Evolutionary conservation across 1,284 basidiomycete species (phyloP).

Genomic region (Tylopilus sp.): DNA sequence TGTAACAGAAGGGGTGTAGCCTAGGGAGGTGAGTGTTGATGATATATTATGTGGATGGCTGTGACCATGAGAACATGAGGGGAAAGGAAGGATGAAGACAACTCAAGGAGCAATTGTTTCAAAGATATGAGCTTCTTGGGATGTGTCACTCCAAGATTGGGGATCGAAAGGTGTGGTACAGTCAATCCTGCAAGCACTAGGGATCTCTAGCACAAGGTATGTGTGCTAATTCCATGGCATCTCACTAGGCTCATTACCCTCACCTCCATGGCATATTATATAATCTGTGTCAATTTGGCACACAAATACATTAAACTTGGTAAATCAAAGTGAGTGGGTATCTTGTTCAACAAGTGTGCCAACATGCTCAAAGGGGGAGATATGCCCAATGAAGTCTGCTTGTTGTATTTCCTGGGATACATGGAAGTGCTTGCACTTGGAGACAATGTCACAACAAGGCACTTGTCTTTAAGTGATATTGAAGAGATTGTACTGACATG

Average conservation of each 20-base stretch:
- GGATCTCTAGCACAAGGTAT: conserved; percentile 60
- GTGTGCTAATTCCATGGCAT: background rate
- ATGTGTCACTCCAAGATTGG: conserved; percentile 76
- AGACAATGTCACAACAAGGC: conserved; percentile 73
- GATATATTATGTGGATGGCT: too few relatives aligned
- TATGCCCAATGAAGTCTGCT: conserved; percentile 57
- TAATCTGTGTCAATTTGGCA: conserved; percentile 72
- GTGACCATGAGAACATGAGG: too few relatives aligned
- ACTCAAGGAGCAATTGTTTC: too few relatives aligned
- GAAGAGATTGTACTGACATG: background rate
- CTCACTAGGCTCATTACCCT: background rate
- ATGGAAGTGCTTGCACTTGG: conserved; percentile 68
- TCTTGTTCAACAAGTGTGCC: conserved; percentile 66
- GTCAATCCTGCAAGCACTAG: too few relatives aligned
- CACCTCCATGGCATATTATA: conserved; percentile 61
- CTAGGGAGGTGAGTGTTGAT: too few relatives aligned
- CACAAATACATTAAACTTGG: conserved; percentile 81
- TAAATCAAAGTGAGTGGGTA: conserved; percentile 68
- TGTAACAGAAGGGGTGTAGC: too few relatives aligned
- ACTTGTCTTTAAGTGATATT: conserved; percentile 22
- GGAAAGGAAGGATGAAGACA: too few relatives aligned
- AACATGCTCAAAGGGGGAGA: conserved; percentile 52
- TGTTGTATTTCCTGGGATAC: conserved; percentile 68
- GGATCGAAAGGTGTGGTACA: conserved; percentile 64
- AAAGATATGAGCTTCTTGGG: conserved; percentile 80